A percentile compares a stretch with the other conserved stretches of the same genome.
phyloP scores from a whole-genome alignment of 345 rosid species.

The Boechera retrofracta region DNA sequence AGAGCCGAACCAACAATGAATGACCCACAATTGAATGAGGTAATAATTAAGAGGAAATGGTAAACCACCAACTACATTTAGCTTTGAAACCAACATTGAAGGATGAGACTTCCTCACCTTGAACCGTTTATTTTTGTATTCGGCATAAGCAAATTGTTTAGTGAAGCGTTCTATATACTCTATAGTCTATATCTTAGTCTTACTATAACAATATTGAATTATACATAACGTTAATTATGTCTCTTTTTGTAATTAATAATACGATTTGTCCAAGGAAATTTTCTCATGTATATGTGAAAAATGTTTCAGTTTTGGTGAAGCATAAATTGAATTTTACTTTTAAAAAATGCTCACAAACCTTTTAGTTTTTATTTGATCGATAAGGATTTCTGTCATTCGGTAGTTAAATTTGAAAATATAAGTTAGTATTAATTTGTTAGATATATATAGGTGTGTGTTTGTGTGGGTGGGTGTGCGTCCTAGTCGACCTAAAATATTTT shows the following conservation, averaged over 20 bases:
- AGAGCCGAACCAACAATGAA: background rate
- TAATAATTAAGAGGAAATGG: background rate
- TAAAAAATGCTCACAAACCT: background rate
- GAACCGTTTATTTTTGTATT: background rate
- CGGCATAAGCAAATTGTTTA: background rate
- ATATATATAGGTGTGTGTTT: background rate
- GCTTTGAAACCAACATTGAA: background rate
- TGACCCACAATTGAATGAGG: background rate
- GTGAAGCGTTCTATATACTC: background rate
- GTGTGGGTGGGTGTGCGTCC: background rate
- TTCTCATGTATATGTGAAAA: background rate
- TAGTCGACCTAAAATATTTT: slow-evolving; percentile 7
- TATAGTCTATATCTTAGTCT: too few relatives aligned
- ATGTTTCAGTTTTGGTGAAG: background rate
- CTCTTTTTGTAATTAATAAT: background rate
- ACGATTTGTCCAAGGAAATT: background rate
- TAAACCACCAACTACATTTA: slow-evolving; percentile 1
- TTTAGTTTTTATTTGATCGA: background rate
- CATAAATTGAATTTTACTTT: background rate
- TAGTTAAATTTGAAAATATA: background rate
- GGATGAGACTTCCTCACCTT: background rate
- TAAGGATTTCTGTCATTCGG: background rate
- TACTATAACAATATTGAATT: background rate
- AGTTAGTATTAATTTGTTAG: background rate
- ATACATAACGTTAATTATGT: background rate